phyloP scores from a whole-genome alignment of 2,329 filamentous ascomycete genomes.

The Alternaria conjuncta region DNA sequence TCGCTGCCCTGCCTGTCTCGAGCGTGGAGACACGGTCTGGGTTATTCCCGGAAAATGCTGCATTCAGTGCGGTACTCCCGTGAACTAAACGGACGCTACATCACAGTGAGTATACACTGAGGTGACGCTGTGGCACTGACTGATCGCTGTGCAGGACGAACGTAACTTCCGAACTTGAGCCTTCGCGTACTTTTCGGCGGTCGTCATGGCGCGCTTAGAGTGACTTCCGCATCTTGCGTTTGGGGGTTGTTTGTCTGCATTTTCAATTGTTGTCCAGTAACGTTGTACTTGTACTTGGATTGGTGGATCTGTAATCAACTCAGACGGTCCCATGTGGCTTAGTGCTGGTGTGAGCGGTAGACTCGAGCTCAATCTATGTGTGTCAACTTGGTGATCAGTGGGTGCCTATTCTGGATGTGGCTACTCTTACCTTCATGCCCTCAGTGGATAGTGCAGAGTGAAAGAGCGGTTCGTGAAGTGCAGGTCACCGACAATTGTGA shows the following conservation, averaged over 20 bases:
- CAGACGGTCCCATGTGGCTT: background rate
- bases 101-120: constrained; percentile 1
- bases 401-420: background rate
- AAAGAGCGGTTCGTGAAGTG: background rate
- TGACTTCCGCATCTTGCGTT: constrained; percentile 22
- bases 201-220: constrained; percentile 11
- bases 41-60: constrained; percentile 51
- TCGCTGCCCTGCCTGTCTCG: constrained; percentile 49
- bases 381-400: background rate
- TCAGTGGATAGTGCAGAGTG: background rate
- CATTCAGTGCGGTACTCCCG: constrained; percentile 49
- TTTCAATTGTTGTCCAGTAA: constrained; percentile 19
- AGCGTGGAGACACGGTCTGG: constrained; percentile 50
- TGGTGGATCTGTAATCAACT: background rate
- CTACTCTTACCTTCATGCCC: background rate
- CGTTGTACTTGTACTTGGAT: constrained; percentile 6
- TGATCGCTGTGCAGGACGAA: constrained; percentile 7
- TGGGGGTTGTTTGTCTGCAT: constrained; percentile 26
- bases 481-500: background rate
- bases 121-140: background rate
- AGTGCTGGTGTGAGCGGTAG: background rate
- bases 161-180: constrained; percentile 7
- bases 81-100: constrained; percentile 33
- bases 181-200: constrained; percentile 10
- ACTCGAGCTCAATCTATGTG: background rate